A percentile compares a stretch with the other conserved stretches of the same genome.
These are phyloP conservation scores for Aureobasidium lini DNA, from an alignment of 2,329 filamentous ascomycete species.

Conservation along the genomic window DNA sequence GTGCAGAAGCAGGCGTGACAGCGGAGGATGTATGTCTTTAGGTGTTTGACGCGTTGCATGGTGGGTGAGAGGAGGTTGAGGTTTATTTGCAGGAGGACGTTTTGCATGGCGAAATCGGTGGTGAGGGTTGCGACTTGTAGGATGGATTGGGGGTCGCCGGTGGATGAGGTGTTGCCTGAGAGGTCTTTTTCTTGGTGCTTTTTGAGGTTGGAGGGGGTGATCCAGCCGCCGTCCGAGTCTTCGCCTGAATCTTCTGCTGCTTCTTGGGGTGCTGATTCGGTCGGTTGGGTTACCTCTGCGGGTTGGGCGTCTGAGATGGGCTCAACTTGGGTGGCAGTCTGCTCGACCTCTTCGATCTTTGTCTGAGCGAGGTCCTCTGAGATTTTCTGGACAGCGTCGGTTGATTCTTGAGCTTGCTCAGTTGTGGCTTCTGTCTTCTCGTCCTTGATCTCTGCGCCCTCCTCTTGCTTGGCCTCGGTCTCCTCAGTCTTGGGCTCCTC, in stretches of 20 bases:
- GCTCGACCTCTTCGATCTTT: neutral
- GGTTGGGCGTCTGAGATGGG: neutral
- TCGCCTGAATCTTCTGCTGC: conserved; percentile 31
- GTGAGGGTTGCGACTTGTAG: conserved; percentile 90
- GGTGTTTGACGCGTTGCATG: conserved; percentile 70
- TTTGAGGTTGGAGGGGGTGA: conserved; percentile 86
- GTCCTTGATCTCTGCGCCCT: neutral
- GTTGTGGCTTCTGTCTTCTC: neutral
- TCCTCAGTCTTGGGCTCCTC: conserved; percentile 12
- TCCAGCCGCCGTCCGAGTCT: conserved; percentile 64
- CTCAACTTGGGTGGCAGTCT: neutral
- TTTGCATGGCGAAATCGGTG: conserved; percentile 96
- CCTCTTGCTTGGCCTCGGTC: neutral
- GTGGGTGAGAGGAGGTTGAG: conserved; percentile 76
- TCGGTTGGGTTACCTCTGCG: neutral
- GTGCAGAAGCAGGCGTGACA: conserved; percentile 91
- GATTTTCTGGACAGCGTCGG: neutral
- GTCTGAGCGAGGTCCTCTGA: neutral
- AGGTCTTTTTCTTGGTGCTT: conserved; percentile 68
- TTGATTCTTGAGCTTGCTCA: neutral
- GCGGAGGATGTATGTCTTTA: conserved; percentile 83
- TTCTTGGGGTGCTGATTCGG: conserved; percentile 8
- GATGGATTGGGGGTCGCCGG: conserved; percentile 48
- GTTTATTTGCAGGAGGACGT: conserved; percentile 90
- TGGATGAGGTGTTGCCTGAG: conserved; percentile 36